Evolutionary conservation across 1,284 basidiomycete species (phyloP), one percentile per base, ranked within the genome.

Genomic region (Pseudozyma pruni): DNA sequence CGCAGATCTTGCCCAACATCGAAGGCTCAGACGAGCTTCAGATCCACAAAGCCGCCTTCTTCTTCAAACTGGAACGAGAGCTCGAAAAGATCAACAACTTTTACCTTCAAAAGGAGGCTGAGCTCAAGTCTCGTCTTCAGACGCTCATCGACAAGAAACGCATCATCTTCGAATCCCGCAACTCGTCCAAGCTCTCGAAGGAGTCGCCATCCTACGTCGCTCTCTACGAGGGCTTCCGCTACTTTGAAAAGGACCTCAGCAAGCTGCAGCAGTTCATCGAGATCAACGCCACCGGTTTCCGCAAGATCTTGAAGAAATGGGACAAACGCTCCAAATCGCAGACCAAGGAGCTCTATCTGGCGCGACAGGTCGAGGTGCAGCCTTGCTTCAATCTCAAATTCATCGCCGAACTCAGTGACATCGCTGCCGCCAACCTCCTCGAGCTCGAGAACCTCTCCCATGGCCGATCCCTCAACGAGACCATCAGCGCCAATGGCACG

Each of bases 1-100:
- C 73, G 5, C 76, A 78, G 52, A 70, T 80, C 31, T 62, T 79
- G 2, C 61, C 71, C 8, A 49, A 60, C 20, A 59, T 69, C 38
- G 68, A 76, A 35, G 75, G 69, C 33, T 70, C 73, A 8, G 78
- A 78, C 29, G 80, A 82, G 54, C 74, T 82, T 11, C 76, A 77
- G 48, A 92, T 93, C 16, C 93, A 97, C 85, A 93, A 95, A 80
- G 92, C 95, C 19, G 93, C 94, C 1, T 99, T 98, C 87, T 98
- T 99, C 86, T 98, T 98, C 87, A 98, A 95, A 81, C 88, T 99
- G 1, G 95, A 98, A 83, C 88, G 96, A 31, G 96, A 99, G 83
- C 86, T 98, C 19, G 96, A 98, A 85, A 99, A 98, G 94, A 98
- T 99, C 86, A 98, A 99, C 84, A 88, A 90, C n/a, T 98, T 99